Base-by-base conservation (phyloP, 2,329 filamentous ascomycete genomes). In the Diaporthe nobilis region DNA sequence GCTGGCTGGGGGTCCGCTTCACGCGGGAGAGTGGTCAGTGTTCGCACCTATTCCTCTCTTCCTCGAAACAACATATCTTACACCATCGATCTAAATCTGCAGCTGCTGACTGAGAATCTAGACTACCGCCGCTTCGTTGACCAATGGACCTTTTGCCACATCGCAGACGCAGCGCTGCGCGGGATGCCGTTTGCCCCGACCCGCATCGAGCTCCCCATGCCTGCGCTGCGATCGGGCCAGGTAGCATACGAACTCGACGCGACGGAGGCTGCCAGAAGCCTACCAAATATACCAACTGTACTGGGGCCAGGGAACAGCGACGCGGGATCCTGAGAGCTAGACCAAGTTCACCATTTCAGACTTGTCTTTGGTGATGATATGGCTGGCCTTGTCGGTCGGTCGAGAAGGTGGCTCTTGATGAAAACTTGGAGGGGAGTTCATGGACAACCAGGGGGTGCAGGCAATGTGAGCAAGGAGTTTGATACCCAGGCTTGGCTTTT, bases 1-100 rank as follows among this genome's bases (percentile, higher is more conserved):
- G 86, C 67, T 87, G 89, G 79, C 82, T 89, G 39, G 86, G 86
- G 8, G 85, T 89, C 58, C 87, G 89, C 72, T 89, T 89, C 77
- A 88, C 85, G 57, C 84, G 85, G 58, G 82, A 85, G 39, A 84
- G 87, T 78, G 88, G 88, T 88, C 81, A 80, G 82, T 74, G 28
- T 37, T 22, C 44, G 9, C 61, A 10, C n/a, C 1, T 1, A 0
- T 31, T 12, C 57, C 42, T 77, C 73, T 49, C 42, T 57, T 75
- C 70, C 31, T 15, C 20, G 20, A 47, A 15, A 10, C 9, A n/a
- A 49, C 12, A 22, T 5, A 2, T 51, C 17, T 61, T 25, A 61
- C 53, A 39, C 4, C n/a, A 31, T 28, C 57, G 71, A 4, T 34
- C n/a, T 22, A 25, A 12, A 68, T 13, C 31, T 47, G 49, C 61